Evolutionary conservation across 2,329 filamentous ascomycete species (phyloP).

Genomic region (Parafenestella ontariensis): DNA sequence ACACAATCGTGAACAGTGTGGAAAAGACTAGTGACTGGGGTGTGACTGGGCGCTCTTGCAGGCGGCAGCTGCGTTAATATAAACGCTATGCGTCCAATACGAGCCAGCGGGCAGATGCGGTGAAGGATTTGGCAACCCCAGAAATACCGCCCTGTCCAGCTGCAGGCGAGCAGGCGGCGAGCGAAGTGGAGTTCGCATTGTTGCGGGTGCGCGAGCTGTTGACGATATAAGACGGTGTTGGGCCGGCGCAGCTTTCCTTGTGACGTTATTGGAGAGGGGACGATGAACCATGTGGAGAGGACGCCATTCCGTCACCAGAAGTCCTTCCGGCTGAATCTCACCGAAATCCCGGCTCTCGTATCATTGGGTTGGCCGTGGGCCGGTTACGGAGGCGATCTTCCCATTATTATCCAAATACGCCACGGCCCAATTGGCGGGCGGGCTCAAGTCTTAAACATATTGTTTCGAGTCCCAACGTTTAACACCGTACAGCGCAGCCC

Average conservation of each 20-base stretch:
- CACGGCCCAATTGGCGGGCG: not conserved
- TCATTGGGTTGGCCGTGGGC: slow-evolving; percentile 1
- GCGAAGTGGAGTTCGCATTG: slow-evolving; percentile 26
- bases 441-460: slow-evolving; percentile 5
- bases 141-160: slow-evolving; percentile 28
- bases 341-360: slow-evolving; percentile 6
- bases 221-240: slow-evolving; percentile 15
- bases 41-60: slow-evolving; percentile 2
- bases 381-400: slow-evolving; percentile 1
- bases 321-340: slow-evolving; percentile 9
- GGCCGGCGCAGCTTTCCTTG: slow-evolving; percentile 15
- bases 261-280: slow-evolving; percentile 21
- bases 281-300: slow-evolving; percentile 24
- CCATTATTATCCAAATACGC: not conserved
- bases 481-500: no score
- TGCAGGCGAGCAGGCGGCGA: slow-evolving; percentile 9
- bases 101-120: slow-evolving; percentile 12
- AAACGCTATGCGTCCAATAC: slow-evolving; percentile 1
- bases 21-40: not conserved
- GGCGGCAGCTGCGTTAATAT: slow-evolving; percentile 10
- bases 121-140: slow-evolving; percentile 28
- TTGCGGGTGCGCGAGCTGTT: slow-evolving; percentile 15
- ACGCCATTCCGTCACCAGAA: slow-evolving; percentile 23
- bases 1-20: not conserved
- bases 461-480: not conserved